These are phyloP conservation scores for Colletotrichum limetticola DNA, from an alignment of 2,329 filamentous ascomycete species.

Conservation along the genomic window DNA sequence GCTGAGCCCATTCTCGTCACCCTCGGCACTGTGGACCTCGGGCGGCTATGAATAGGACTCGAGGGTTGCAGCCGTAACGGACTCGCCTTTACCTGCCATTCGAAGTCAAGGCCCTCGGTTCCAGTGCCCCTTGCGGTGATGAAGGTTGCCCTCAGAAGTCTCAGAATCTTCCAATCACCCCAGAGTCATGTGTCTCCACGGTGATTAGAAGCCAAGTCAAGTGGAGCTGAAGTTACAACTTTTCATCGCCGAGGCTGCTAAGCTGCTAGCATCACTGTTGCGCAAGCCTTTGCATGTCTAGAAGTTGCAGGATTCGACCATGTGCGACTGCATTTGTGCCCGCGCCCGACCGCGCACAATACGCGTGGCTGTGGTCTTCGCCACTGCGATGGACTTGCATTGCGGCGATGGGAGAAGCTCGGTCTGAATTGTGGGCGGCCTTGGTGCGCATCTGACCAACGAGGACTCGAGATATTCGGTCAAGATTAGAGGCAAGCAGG, in stretches of 20 bases:
- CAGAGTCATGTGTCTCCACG: conserved; percentile 12
- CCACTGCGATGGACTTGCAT: neutral
- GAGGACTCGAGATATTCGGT: neutral
- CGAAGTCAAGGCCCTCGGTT: neutral
- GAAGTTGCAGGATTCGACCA: neutral
- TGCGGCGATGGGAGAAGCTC: neutral
- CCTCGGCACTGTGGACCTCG: conserved; percentile 11
- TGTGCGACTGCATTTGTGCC: conserved; percentile 6
- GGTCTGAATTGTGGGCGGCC: neutral
- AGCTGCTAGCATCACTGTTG: neutral
- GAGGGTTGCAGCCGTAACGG: conserved; percentile 25
- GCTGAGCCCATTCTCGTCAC: neutral
- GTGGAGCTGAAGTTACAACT: conserved; percentile 8
- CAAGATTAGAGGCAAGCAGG: neutral
- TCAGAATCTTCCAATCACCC: conserved; percentile 1
- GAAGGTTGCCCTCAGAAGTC: neutral
- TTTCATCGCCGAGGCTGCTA: neutral
- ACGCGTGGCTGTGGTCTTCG: neutral
- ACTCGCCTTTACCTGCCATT: conserved; percentile 16
- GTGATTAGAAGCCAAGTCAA: neutral
- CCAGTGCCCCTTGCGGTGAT: neutral
- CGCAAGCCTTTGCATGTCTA: conserved; percentile 4
- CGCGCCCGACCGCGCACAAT: neutral
- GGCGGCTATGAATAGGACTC: conserved; percentile 27
- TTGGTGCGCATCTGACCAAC: neutral